Conservation (phyloP, 805 yeast species). For the Candida coquimbonensis region DNA sequence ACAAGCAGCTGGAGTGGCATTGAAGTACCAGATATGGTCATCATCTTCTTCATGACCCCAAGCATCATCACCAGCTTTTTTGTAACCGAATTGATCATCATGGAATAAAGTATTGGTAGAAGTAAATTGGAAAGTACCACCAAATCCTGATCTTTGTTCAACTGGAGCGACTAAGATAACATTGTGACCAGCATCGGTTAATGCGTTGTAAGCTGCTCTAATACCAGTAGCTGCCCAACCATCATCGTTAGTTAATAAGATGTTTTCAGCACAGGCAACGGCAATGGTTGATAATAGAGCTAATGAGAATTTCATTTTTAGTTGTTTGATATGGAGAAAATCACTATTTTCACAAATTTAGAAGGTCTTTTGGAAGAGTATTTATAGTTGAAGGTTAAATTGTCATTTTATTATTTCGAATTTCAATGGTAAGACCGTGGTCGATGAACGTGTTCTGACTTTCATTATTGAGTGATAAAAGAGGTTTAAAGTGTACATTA, state of each 20-base stretch:
- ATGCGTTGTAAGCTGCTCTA: slow-evolving; percentile 45
- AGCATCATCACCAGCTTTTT: slow-evolving; percentile 41
- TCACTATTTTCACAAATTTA: not conserved
- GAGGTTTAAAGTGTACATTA: too few species aligned
- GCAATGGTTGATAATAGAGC: slow-evolving; percentile 1
- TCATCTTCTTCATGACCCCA: slow-evolving; percentile 46
- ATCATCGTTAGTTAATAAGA: slow-evolving; percentile 49
- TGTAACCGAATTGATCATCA: slow-evolving; percentile 43
- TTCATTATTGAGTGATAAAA: too few species aligned
- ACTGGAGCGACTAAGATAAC: slow-evolving; percentile 48
- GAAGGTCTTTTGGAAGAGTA: too few species aligned
- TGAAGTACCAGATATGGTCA: slow-evolving; percentile 44
- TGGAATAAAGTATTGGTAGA: slow-evolving; percentile 29
- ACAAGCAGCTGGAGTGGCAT: slow-evolving; percentile 49
- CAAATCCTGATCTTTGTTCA: slow-evolving; percentile 45
- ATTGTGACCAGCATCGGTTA: slow-evolving; percentile 40
- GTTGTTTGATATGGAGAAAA: not conserved
- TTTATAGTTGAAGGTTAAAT: too few species aligned
- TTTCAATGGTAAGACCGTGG: too few species aligned
- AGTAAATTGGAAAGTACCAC: slow-evolving; percentile 46
- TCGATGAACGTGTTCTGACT: too few species aligned
- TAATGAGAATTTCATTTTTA: slow-evolving; percentile 1
- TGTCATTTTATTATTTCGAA: too few species aligned
- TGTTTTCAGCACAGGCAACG: slow-evolving; percentile 30
- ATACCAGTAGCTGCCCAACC: slow-evolving; percentile 51